Evolutionary conservation across 805 yeast species (phyloP).

Genomic region (Saccharomycopsis guyanensis): DNA sequence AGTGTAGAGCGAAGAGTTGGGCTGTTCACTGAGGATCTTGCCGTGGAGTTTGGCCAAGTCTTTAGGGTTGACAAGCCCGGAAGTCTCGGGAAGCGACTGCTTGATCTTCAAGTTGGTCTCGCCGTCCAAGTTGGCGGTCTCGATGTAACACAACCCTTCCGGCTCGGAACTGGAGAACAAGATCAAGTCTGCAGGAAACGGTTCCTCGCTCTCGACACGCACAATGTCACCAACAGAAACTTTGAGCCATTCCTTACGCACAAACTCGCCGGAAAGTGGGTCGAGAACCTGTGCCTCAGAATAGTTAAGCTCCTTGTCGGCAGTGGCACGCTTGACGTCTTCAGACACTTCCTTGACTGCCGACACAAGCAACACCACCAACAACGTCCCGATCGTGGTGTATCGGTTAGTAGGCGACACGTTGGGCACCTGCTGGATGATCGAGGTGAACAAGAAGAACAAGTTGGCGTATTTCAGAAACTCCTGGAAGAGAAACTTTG

Average conservation of each 20-base stretch:
- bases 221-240: slow-evolving; percentile 90
- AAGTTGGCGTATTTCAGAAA: slow-evolving; percentile 95
- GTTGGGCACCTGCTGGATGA: slow-evolving; percentile 93
- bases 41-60: slow-evolving; percentile 50
- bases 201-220: slow-evolving; percentile 74
- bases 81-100: slow-evolving; percentile 76
- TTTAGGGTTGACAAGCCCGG: slow-evolving; percentile 57
- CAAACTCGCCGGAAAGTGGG: slow-evolving; percentile 51
- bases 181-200: slow-evolving; percentile 89
- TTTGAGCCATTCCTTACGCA: slow-evolving; percentile 70
- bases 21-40: slow-evolving; percentile 74
- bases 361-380: slow-evolving; percentile 79
- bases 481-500: slow-evolving; percentile 93
- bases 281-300: slow-evolving; percentile 65
- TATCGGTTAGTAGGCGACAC: slow-evolving; percentile 95
- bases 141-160: slow-evolving; percentile 94
- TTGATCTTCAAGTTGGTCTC: slow-evolving; percentile 95
- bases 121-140: slow-evolving; percentile 96
- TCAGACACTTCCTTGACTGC: slow-evolving; percentile 89
- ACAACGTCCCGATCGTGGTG: slow-evolving; percentile 88
- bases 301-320: slow-evolving; percentile 83
- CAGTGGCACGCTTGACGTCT: slow-evolving; percentile 78
- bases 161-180: slow-evolving; percentile 91
- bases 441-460: slow-evolving; percentile 86
- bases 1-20: slow-evolving; percentile 89